Evolutionary conservation across 495 filamentous ascomycete genomes (phyloP).

Genomic region (Beverwykella pulmonaria): DNA sequence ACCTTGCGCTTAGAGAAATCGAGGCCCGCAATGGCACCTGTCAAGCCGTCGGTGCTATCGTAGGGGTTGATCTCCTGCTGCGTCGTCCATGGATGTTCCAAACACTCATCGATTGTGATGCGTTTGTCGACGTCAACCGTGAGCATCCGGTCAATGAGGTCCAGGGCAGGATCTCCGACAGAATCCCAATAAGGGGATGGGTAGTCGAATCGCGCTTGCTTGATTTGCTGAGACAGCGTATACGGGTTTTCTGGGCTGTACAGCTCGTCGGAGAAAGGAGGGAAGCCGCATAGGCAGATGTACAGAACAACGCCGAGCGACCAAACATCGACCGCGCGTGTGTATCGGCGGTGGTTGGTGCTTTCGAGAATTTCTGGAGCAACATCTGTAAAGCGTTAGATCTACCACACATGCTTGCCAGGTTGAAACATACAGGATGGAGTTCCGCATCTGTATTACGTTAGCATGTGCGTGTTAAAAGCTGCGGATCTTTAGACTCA

Average conservation of each 20-base stretch:
- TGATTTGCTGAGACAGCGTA: slow-evolving; percentile 87
- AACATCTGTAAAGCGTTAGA: slow-evolving; percentile 58
- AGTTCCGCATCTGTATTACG: slow-evolving; percentile 71
- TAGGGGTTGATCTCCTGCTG: slow-evolving; percentile 50
- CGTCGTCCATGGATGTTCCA: slow-evolving; percentile 89
- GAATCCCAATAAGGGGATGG: slow-evolving; percentile 98
- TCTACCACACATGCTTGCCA: neutral
- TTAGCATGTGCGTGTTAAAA: slow-evolving; percentile 18
- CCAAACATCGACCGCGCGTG: slow-evolving; percentile 95
- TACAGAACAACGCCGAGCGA: slow-evolving; percentile 98
- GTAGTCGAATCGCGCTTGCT: slow-evolving; percentile 84
- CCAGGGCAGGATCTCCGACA: slow-evolving; percentile 84
- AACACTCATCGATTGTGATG: slow-evolving; percentile 85
- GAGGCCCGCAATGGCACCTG: slow-evolving; percentile 75
- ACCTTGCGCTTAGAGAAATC: slow-evolving; percentile 84
- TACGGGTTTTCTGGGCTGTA: slow-evolving; percentile 77
- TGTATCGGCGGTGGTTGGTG: slow-evolving; percentile 78
- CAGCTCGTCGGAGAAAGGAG: slow-evolving; percentile 94
- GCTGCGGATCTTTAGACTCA: slow-evolving; percentile 46
- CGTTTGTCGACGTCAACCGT: slow-evolving; percentile 80
- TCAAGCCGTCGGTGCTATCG: slow-evolving; percentile 93
- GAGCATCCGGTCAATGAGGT: slow-evolving; percentile 95
- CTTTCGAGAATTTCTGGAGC: slow-evolving; percentile 92
- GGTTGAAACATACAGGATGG: slow-evolving; percentile 68
- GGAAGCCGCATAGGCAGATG: slow-evolving; percentile 97